A percentile compares a stretch with the other conserved stretches of the same genome.
Conservation (phyloP, 805 yeast species). For the Candida ulmi region DNA sequence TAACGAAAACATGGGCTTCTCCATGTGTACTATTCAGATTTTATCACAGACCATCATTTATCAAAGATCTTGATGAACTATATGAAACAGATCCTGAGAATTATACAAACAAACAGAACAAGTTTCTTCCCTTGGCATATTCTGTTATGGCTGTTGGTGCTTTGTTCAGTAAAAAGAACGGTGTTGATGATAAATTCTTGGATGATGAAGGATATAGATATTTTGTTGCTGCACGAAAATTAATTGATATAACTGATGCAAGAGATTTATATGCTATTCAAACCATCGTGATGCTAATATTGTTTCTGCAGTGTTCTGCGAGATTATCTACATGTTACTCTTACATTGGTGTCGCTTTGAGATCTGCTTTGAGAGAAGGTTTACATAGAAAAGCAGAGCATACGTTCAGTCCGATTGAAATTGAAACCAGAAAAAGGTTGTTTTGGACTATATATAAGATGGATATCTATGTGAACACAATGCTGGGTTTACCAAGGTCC, state of each 20-base stretch:
- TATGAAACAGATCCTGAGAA: constrained; percentile 69
- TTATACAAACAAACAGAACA: constrained; percentile 67
- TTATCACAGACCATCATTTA: constrained; percentile 78
- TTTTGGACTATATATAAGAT: constrained; percentile 89
- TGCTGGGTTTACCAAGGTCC: constrained; percentile 79
- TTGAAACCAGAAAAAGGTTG: constrained; percentile 76
- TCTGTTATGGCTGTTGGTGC: constrained; percentile 89
- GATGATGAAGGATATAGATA: constrained; percentile 81
- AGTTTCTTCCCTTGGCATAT: constrained; percentile 74
- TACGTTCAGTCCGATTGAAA: constrained; percentile 67
- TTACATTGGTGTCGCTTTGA: constrained; percentile 81
- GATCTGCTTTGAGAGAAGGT: constrained; percentile 83
- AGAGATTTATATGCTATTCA: constrained; percentile 80
- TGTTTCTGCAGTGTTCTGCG: constrained; percentile 87
- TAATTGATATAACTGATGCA: constrained; percentile 83
- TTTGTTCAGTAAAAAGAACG: constrained; percentile 51
- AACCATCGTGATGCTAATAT: constrained; percentile 78
- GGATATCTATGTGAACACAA: constrained; percentile 85
- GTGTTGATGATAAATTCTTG: constrained; percentile 28
- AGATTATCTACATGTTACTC: constrained; percentile 86
- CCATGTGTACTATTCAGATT: constrained; percentile 84
- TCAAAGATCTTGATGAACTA: constrained; percentile 66
- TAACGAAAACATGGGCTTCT: constrained; percentile 75
- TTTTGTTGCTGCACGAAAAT: constrained; percentile 78
- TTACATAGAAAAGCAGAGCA: constrained; percentile 63